Percentiles rank a stretch among this genome's conserved stretches.
These are phyloP conservation scores for Colletotrichum limetticola DNA, from an alignment of 2,329 filamentous ascomycete species.

Conservation along the genomic window DNA sequence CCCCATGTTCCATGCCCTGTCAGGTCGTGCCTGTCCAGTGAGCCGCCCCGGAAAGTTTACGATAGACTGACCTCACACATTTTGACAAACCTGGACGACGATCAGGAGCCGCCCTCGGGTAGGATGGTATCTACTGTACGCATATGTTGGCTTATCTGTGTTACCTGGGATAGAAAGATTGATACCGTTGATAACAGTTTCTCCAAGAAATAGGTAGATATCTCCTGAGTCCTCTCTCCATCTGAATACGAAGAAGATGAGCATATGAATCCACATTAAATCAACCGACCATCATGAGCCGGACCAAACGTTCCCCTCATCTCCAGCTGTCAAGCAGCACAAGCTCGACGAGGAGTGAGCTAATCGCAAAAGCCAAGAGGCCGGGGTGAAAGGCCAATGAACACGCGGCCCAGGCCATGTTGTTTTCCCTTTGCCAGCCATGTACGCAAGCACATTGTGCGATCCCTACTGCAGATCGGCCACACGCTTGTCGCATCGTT, in stretches of 20 bases:
- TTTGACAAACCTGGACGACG: not conserved
- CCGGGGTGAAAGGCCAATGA: not conserved
- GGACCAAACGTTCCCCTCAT: conserved; percentile 16
- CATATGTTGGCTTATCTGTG: not conserved
- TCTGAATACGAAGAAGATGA: not conserved
- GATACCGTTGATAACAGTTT: not conserved
- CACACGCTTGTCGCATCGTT: conserved; percentile 23
- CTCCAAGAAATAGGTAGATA: not conserved
- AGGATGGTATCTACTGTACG: not conserved
- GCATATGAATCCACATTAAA: too few species aligned
- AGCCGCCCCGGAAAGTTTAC: conserved; percentile 20
- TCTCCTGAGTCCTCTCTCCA: not conserved
- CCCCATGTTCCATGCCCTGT: too few species aligned
- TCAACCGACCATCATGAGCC: not conserved
- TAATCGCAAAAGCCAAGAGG: conserved; percentile 13
- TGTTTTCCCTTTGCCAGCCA: conserved; percentile 15
- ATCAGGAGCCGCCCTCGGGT: not conserved
- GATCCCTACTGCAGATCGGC: conserved; percentile 31
- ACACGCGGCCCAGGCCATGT: conserved; percentile 4
- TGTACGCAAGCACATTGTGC: conserved; percentile 30
- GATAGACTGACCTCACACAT: not conserved
- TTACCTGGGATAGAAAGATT: too few species aligned
- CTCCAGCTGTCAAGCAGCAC: conserved; percentile 5
- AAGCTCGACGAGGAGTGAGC: not conserved
- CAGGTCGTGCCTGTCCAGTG: not conserved